These are phyloP conservation scores for Blastobotrys apis DNA, from an alignment of 1,139 yeast species.

Conservation along the genomic window DNA sequence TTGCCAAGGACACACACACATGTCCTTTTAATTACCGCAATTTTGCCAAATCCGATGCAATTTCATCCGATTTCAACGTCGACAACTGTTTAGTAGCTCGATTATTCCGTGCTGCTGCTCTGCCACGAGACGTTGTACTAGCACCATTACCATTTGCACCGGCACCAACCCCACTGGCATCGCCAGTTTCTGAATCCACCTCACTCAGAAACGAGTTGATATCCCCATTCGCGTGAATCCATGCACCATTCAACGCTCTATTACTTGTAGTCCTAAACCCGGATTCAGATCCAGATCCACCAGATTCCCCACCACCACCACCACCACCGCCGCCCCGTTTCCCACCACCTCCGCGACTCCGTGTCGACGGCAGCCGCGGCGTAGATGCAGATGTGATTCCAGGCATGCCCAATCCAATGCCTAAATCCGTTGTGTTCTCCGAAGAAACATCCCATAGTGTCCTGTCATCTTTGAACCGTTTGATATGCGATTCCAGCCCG, in stretches of 20 bases:
- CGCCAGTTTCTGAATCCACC: conserved; percentile 14
- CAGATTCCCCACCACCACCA: neutral
- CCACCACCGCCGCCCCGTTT: neutral
- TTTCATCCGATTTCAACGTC: conserved; percentile 15
- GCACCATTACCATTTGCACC: conserved; percentile 4
- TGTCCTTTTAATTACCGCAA: too few species aligned
- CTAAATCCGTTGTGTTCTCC: conserved; percentile 36
- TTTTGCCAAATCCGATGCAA: conserved; percentile 12
- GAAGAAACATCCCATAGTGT: conserved; percentile 76
- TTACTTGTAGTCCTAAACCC: conserved; percentile 3
- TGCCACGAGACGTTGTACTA: conserved; percentile 4
- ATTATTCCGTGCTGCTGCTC: conserved; percentile 12
- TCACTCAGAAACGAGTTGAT: conserved; percentile 19
- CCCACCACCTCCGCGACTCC: neutral
- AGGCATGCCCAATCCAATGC: conserved; percentile 12
- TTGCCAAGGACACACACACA: too few species aligned
- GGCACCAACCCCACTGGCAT: conserved; percentile 3
- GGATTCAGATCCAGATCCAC: conserved; percentile 12
- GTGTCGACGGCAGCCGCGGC: neutral
- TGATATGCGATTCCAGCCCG: conserved; percentile 70
- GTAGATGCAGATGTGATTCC: conserved; percentile 7
- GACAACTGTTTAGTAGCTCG: conserved; percentile 15
- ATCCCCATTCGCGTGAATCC: conserved; percentile 13
- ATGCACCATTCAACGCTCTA: neutral
- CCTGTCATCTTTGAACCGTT: conserved; percentile 80